Base-by-base conservation (phyloP, 371 early-diverging fungal genomes). In the Parasitella parasitica region DNA sequence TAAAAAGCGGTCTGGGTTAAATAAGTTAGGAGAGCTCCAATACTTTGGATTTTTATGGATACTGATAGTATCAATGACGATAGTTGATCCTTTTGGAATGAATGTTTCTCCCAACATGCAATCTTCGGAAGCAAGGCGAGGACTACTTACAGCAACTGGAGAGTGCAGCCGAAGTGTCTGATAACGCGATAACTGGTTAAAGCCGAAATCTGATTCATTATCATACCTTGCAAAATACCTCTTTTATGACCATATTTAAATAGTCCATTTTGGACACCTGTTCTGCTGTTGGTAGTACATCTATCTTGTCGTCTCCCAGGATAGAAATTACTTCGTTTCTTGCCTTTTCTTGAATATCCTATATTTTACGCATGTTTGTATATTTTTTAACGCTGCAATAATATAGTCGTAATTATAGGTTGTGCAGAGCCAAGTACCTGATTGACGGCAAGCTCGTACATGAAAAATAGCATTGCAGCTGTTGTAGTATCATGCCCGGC, bases 21-120 rank as follows among this genome's bases (percentile, higher is more conserved):
- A 66, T 1, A 24, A 15, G 5, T 52, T 22, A 1, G 66, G 66
- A 15, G 49, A 13, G 0, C 18, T 24, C 56, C 74, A 82, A 38
- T 71, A 55, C 39, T 69, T 57, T 6, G 75, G 70, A 46, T 73
- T 70, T 54, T 72, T 67, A 12, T 68, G 72, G 1, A 71, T 24
- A 22, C 60, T 66, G 51, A 67, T 69, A 22, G 78, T 66, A 51
- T 86, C 73, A 32, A 80, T 65, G 35, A 68, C 66, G 1, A 83
- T 61, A 37, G 57, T 52, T 0, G 78, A 60, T 12, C 75, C 80
- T 59, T 77, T 79, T 49, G 82, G 85, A 30, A 86, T 57, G 13
- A 76, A 69, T 49, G 71, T 67, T 0, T 70, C 72, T 6, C 72
- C 78, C 37, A 85, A 46, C 1, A 63, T 69, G 6, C 70, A 70